Base-by-base conservation (phyloP, 2,329 filamentous ascomycete genomes). In the Hymenoscyphus occultus region DNA sequence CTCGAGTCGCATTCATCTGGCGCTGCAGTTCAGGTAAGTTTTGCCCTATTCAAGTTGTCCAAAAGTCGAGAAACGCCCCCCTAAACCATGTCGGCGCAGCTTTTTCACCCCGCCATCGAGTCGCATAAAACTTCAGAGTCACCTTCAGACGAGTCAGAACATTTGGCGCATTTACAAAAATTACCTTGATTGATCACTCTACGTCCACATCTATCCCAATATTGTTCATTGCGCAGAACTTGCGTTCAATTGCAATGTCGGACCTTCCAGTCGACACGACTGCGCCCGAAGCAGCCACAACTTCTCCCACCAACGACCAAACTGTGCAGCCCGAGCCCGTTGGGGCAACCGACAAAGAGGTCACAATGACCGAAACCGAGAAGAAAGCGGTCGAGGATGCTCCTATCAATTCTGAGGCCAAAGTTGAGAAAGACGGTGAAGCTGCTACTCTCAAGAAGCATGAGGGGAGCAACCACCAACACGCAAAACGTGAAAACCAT, bases 401-500 rank as follows among this genome's bases (percentile, higher is more conserved):
- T 54, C 48, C 48, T 56, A 39, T 16, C 19, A 32, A 59, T 16
- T 32, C 51, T 51, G 61, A 58, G 19, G 56, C 32, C 9, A 32
- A 59, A 16, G 39, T 31, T 31, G 61, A 56, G 32, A 48, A 68
- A 56, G 61, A 64, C 51, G 66, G 64, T 39, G 61, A 68, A 54
- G 59, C 65, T 63, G 61, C n/a, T n/a, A 42, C 31, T 42, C 65
- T n/a, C 13, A 32, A 32, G 60, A 64, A 60, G 42, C 35, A 61
- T 60, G 59, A 64, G 31, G 56, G 62, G 3, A 58, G 63, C 14
- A 62, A 64, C 39, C 35, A 39, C 39, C 65, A 68, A 32, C 67
- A 76, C 67, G 73, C 68, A 22, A 65, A 70, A 71, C 63, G 71
- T 71, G 66, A 71, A 68, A 80, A 81, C 63, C 82, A 83, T 66